Base-by-base conservation (phyloP, 2,329 filamentous ascomycete species). In the Aaosphaeria arxii region DNA sequence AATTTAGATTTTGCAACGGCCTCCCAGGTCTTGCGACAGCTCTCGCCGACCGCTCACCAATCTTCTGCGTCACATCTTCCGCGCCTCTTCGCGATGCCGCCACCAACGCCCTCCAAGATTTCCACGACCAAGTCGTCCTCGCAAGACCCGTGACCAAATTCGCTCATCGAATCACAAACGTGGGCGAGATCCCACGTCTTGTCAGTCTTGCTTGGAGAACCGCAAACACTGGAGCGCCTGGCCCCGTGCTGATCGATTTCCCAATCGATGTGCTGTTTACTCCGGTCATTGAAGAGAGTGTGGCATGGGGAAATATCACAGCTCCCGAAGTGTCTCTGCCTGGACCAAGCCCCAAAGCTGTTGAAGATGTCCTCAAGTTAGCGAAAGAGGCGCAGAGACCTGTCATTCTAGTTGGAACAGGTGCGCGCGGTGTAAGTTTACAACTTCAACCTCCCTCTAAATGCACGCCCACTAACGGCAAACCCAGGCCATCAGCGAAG, bases 1-100 rank as follows among this genome's bases (percentile, higher is more conserved):
- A 24, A 24, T 11, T 7, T 46, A 76, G 74, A 1, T 77, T 75
- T 55, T 71, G 66, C 41, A 77, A 77, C 47, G 71, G 71, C 6
- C 56, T 77, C 5, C 73, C 74, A 1, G 74, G 74, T 11, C 62
- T 77, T 5, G 72, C 73, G 5, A 76, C 74, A 2, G 75, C 75
- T 0, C 71, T 71, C 47, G 74, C 69, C 17, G 74, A 77, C 48
- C 66, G 74, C 5, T 72, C 67, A 30, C 73, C 75, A 0, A 64
- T 77, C 28, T 68, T 78, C 44, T 72, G 70, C 50, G 63, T 78
- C 24, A 78, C 75, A 0, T 72, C 69, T 5, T 75, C 72, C 24
- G 67, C 72, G 6, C 74, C 74, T 1, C 59, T 75, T 2, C 64
- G 74, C 32, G 74, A 77, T 48, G 70, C 71, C 5, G 74, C 76